Evolutionary conservation across 73 alveolate genomes (phyloP).

Genomic region (Paramecium tetraurelia): DNA sequence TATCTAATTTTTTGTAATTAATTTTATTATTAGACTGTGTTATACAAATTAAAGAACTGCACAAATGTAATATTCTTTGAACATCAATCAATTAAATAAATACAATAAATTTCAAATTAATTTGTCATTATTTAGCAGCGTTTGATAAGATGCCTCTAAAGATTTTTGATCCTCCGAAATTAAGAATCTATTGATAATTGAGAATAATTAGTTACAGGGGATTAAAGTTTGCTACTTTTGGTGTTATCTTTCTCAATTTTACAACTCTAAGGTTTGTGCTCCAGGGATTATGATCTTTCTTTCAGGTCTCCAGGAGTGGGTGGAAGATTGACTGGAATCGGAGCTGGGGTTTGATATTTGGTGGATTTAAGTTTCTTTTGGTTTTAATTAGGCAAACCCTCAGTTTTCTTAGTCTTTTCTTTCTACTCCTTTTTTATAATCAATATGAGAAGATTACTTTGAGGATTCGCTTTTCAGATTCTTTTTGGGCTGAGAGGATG

Average conservation of each 20-base stretch:
- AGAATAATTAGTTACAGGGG: neutral
- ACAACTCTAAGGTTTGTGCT: neutral
- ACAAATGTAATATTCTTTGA: neutral
- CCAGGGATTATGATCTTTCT: conserved; percentile 29
- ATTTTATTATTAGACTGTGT: neutral
- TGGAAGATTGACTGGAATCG: neutral
- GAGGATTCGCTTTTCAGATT: neutral
- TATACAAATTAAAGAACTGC: neutral
- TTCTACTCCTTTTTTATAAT: neutral
- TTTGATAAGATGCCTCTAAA: conserved; percentile 46
- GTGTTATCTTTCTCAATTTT: neutral
- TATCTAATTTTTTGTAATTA: neutral
- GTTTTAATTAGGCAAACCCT: neutral
- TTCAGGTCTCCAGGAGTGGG: neutral
- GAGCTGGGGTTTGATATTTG: neutral
- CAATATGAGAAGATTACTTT: neutral
- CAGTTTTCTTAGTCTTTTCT: neutral
- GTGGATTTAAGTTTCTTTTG: neutral
- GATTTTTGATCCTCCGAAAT: conserved; percentile 23
- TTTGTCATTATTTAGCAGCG: neutral
- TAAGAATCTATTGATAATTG: neutral
- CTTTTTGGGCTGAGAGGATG: neutral
- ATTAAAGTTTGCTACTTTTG: neutral
- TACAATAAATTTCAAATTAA: neutral
- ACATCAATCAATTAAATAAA: neutral